phyloP scores from a whole-genome alignment of 345 rosid genomes.

The Theobroma cacao region DNA sequence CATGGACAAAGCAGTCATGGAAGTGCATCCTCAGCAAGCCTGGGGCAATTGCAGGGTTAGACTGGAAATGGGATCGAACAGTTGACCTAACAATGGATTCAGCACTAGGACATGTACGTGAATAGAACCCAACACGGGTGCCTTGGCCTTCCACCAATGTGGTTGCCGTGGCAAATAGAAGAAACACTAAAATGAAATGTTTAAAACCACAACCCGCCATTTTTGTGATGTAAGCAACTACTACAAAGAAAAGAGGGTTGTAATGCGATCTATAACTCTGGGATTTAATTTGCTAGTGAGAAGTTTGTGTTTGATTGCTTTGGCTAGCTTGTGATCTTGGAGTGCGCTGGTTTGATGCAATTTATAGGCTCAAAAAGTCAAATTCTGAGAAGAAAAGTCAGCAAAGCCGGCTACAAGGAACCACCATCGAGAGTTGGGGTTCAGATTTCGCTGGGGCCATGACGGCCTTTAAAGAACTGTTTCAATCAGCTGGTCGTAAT shows the following conservation, averaged over 20 bases:
- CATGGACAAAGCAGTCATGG: slow-evolving; percentile 39
- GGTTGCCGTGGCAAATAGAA: background rate
- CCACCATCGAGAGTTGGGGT: background rate
- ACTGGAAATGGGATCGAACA: slow-evolving; percentile 24
- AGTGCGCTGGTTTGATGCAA: background rate
- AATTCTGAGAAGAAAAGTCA: background rate
- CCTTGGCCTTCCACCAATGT: slow-evolving; percentile 23
- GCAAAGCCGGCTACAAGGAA: background rate
- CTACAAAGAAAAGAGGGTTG: background rate
- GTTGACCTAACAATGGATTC: background rate
- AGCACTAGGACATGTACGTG: background rate
- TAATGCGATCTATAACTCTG: background rate
- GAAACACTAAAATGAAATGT: background rate
- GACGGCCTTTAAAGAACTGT: background rate
- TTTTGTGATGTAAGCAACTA: background rate
- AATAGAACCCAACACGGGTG: slow-evolving; percentile 17
- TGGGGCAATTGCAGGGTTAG: slow-evolving; percentile 32
- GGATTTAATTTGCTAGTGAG: background rate
- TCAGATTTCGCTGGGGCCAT: background rate
- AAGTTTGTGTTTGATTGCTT: background rate
- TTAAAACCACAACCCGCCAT: background rate
- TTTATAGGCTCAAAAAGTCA: background rate
- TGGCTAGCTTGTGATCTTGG: background rate
- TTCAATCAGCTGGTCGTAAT: background rate
- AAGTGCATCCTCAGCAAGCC: slow-evolving; percentile 39